Percentiles rank a stretch among this genome's conserved stretches.
phyloP scores from a whole-genome alignment of 306 rosid species.

The Cicer chorassanicum region DNA sequence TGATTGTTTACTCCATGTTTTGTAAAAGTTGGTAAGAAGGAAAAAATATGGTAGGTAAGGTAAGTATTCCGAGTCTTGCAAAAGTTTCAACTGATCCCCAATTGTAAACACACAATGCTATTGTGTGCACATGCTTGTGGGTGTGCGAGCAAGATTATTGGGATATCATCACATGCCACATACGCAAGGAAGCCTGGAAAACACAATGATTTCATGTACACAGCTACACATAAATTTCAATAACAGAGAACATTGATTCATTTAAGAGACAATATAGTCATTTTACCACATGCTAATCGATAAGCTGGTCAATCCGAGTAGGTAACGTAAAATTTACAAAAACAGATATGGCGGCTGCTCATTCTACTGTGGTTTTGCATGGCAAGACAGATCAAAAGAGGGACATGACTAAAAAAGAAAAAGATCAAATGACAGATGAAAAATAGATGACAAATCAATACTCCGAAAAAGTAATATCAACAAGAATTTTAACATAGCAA shows the following conservation, averaged over 20 bases:
- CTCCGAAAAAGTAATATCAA: background rate
- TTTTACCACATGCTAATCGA: background rate
- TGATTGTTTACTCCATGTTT: conserved; percentile 4
- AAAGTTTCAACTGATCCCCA: conserved; percentile 8
- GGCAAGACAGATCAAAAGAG: background rate
- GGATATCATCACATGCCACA: background rate
- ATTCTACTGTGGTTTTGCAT: conserved; percentile 13
- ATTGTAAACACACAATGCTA: background rate
- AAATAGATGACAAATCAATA: conserved; percentile 7
- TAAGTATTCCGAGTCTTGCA: conserved; percentile 9
- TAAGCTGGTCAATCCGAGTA: background rate
- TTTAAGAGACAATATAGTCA: background rate
- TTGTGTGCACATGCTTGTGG: background rate
- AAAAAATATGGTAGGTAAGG: background rate
- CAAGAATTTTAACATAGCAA: conserved; percentile 10
- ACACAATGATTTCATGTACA: background rate
- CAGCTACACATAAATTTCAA: conserved; percentile 17
- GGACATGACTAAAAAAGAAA: conserved; percentile 1
- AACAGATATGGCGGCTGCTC: conserved; percentile 4
- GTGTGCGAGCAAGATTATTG: background rate
- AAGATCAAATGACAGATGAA: conserved; percentile 9
- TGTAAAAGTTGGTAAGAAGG: background rate
- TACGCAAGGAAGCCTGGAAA: conserved; percentile 4
- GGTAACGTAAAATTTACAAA: background rate
- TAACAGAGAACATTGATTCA: conserved; percentile 3